phyloP scores from a whole-genome alignment of 345 rosid species.

The Populus alba region DNA sequence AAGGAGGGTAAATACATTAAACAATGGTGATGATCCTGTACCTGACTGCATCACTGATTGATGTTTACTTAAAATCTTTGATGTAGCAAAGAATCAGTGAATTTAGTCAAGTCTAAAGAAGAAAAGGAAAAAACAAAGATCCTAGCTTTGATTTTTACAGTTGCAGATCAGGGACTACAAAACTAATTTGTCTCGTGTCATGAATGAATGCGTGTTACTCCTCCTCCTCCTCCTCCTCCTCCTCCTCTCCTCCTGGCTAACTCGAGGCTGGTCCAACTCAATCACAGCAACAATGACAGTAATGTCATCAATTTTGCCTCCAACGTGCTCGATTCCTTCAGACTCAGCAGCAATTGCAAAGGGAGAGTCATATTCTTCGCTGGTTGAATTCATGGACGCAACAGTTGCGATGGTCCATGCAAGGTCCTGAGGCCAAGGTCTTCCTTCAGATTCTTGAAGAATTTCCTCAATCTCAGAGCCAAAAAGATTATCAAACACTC shows the following conservation, averaged over 20 bases:
- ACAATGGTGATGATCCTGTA: not conserved
- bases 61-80: too few species aligned
- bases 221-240: not conserved
- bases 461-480: slow-evolving; percentile 12
- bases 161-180: too few species aligned
- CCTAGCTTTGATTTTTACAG: too few species aligned
- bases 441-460: not conserved
- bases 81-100: too few species aligned
- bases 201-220: not conserved
- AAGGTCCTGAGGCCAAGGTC: not conserved
- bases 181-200: too few species aligned
- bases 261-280: not conserved
- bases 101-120: too few species aligned
- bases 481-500: slow-evolving; percentile 25
- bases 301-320: slow-evolving; percentile 32
- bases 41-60: too few species aligned
- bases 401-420: not conserved
- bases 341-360: slow-evolving; percentile 5
- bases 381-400: slow-evolving; percentile 1
- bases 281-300: slow-evolving; percentile 12
- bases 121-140: too few species aligned
- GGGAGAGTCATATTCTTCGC: slow-evolving; percentile 8
- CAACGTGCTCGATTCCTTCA: not conserved
- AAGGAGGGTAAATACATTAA: too few species aligned
- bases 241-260: not conserved